Evolutionary conservation across 108 stramenopile genomes (phyloP).

Genomic region (Fistulifera solaris): DNA sequence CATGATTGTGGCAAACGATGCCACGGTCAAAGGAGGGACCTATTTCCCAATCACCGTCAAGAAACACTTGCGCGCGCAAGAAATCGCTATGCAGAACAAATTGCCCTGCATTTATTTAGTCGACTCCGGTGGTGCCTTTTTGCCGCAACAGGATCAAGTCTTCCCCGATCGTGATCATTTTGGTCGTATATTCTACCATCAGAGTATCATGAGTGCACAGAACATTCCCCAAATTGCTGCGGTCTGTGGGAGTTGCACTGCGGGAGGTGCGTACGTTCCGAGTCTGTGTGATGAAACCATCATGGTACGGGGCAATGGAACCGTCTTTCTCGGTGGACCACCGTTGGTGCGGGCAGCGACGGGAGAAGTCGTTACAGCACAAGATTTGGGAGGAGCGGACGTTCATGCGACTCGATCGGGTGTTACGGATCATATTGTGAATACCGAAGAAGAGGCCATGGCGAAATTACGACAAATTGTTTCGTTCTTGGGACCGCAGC

Average conservation of each 20-base stretch:
- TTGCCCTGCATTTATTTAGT: constrained; percentile 96
- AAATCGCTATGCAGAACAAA: constrained; percentile 88
- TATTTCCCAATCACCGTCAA: constrained; percentile 98
- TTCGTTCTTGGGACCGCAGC: constrained; percentile 38
- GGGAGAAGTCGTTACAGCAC: constrained; percentile 92
- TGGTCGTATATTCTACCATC: constrained; percentile 97
- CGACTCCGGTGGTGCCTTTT: constrained; percentile 91
- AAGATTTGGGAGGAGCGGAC: constrained; percentile 93
- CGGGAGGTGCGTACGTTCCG: constrained; percentile 98
- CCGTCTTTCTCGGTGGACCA: constrained; percentile 98
- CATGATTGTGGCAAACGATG: constrained; percentile 98
- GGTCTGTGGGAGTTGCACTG: constrained; percentile 96
- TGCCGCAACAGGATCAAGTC: constrained; percentile 94
- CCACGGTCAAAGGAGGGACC: constrained; percentile 97
- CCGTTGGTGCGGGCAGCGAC: constrained; percentile 98
- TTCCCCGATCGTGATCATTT: constrained; percentile 97
- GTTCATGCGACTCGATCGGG: constrained; percentile 88
- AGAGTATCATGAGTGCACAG: constrained; percentile 81
- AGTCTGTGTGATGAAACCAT: constrained; percentile 96
- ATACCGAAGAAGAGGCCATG: constrained; percentile 87
- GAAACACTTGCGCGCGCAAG: constrained; percentile 97
- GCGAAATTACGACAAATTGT: constrained; percentile 75
- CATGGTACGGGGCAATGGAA: constrained; percentile 94
- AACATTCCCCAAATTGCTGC: constrained; percentile 94
- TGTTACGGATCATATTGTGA: constrained; percentile 92